Percentiles rank a stretch among this genome's conserved stretches.
Conservation (phyloP, 352 stramenopile species). For the Blastocystis sp. region DNA sequence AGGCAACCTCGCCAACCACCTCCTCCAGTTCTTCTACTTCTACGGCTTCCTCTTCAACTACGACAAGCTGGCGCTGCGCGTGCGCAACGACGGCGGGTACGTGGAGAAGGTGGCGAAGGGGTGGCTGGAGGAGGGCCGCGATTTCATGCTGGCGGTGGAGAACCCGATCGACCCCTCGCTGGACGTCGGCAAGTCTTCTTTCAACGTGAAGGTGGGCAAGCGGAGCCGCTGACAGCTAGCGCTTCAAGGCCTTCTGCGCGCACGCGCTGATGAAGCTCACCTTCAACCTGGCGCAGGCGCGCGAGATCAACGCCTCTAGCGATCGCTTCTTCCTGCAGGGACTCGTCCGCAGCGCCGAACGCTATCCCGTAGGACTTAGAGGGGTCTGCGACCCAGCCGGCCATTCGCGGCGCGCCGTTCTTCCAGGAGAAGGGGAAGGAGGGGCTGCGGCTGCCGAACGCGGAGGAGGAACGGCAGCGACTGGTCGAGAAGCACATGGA, state of each 20-base stretch:
- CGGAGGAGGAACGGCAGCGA: background rate
- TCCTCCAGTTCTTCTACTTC: constrained; percentile 53
- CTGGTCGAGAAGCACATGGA: constrained; percentile 12
- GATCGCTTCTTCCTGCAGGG: constrained; percentile 13
- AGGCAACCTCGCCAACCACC: constrained; percentile 7
- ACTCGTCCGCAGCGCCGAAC: background rate
- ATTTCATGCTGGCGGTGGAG: constrained; percentile 7
- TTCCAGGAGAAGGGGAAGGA: background rate
- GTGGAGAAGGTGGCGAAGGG: constrained; percentile 14
- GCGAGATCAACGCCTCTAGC: background rate
- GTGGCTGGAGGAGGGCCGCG: background rate
- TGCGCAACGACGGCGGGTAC: constrained; percentile 36
- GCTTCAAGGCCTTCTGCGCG: constrained; percentile 22
- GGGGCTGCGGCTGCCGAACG: background rate
- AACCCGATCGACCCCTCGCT: constrained; percentile 53
- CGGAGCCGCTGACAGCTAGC: background rate
- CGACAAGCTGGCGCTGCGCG: constrained; percentile 26
- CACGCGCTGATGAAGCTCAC: background rate
- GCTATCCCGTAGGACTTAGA: background rate
- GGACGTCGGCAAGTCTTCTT: constrained; percentile 49
- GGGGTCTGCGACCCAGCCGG: background rate
- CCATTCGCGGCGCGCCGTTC: background rate
- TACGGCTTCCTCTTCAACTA: constrained; percentile 36
- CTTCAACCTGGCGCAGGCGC: background rate
- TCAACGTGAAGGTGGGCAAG: background rate